These are phyloP conservation scores for Macadamia tetraphylla DNA, from an alignment of 164 flowering plant genomes.

Conservation along the genomic window DNA sequence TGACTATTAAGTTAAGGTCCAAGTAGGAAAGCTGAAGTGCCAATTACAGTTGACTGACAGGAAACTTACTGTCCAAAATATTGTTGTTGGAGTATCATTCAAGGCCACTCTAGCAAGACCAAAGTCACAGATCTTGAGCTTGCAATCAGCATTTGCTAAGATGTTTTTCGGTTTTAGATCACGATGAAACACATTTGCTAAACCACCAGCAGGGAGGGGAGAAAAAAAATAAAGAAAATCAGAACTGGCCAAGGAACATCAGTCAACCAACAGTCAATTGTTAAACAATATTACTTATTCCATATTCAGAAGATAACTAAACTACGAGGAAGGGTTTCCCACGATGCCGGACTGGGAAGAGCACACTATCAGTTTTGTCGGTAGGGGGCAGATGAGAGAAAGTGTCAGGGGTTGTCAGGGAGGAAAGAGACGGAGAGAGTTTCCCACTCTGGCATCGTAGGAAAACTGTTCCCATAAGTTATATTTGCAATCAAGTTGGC, in stretches of 20 bases:
- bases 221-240: conserved; percentile 6
- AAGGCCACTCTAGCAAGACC: conserved; percentile 92
- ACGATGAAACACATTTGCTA: conserved; percentile 87
- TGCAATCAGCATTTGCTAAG: conserved; percentile 87
- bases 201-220: neutral
- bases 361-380: too few relatives aligned
- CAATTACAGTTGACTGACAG: neutral
- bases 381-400: too few relatives aligned
- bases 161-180: conserved; percentile 89
- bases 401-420: neutral
- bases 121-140: conserved; percentile 87
- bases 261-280: neutral
- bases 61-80: conserved; percentile 82
- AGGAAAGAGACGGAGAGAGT: too few relatives aligned
- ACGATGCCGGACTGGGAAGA: too few relatives aligned
- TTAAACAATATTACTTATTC: too few relatives aligned
- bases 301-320: too few relatives aligned
- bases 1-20: neutral
- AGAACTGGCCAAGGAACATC: neutral
- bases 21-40: neutral
- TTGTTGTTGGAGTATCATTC: conserved; percentile 84
- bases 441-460: too few relatives aligned
- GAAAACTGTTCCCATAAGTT: too few relatives aligned
- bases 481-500: neutral
- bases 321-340: too few relatives aligned